A percentile compares a stretch with the other conserved stretches of the same genome.
These are phyloP conservation scores for Schizochytrium sp. DNA, from an alignment of 108 stramenopile species.

Conservation along the genomic window DNA sequence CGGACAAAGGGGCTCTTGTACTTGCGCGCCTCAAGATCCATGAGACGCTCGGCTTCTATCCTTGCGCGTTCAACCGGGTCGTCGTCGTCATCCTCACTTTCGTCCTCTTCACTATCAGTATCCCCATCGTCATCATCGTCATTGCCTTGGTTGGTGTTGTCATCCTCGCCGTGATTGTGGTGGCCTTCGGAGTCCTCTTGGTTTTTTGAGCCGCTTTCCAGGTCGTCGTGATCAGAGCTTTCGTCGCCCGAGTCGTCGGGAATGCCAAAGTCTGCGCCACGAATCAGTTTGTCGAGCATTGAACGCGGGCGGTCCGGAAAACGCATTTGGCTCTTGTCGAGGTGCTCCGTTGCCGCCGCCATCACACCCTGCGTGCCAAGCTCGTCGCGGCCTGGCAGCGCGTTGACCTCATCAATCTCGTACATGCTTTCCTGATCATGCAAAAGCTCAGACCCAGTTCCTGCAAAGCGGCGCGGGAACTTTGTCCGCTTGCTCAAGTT, in stretches of 20 bases:
- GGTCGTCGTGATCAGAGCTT: not conserved
- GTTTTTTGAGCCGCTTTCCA: not conserved
- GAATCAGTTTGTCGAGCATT: not conserved
- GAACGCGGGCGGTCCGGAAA: not conserved
- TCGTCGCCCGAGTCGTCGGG: not conserved
- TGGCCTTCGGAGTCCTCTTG: not conserved
- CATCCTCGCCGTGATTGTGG: not conserved
- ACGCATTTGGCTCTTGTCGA: not conserved
- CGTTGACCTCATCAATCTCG: not conserved
- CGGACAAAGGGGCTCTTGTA: constrained; percentile 18
- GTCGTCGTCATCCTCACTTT: not conserved
- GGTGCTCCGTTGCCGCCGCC: not conserved
- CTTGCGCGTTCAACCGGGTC: not conserved
- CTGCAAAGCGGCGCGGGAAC: not conserved
- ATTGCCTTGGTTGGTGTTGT: not conserved
- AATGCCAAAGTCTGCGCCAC: constrained; percentile 9
- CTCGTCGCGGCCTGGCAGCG: not conserved
- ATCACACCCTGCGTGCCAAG: not conserved
- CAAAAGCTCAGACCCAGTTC: not conserved
- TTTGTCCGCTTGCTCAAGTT: not conserved
- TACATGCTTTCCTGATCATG: not conserved
- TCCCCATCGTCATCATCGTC: not conserved
- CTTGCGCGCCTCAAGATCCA: not conserved
- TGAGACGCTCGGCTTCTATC: not conserved
- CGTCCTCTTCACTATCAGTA: not conserved